Conservation (phyloP, 139 green algal species). For the Volvox africanus region DNA sequence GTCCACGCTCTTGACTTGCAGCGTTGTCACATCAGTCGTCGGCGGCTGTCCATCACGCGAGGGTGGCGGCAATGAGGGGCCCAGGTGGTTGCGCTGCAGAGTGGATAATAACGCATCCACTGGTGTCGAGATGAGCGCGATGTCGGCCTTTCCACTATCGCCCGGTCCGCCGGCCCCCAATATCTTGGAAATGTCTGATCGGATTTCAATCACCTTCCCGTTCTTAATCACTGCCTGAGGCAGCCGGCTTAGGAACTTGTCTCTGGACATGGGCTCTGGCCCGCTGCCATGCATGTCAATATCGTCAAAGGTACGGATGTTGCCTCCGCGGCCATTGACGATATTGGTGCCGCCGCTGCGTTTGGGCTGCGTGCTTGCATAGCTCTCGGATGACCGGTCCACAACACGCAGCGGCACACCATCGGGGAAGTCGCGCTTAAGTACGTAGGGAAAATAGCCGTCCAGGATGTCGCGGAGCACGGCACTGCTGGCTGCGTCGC, state of each 20-base stretch:
- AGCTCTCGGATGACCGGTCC: constrained; percentile 37
- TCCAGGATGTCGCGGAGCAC: constrained; percentile 62
- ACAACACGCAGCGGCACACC: constrained; percentile 66
- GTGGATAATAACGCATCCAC: constrained; percentile 62
- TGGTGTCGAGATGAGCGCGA: constrained; percentile 43
- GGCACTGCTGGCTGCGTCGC: constrained; percentile 20
- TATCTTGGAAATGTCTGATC: constrained; percentile 36
- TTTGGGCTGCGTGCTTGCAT: background rate
- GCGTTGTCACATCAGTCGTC: constrained; percentile 31
- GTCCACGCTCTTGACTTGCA: constrained; percentile 69
- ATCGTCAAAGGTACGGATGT: constrained; percentile 57
- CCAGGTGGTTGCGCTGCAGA: constrained; percentile 57
- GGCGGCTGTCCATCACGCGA: constrained; percentile 37
- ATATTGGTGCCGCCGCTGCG: background rate
- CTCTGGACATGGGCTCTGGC: constrained; percentile 20
- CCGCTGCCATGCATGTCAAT: constrained; percentile 22
- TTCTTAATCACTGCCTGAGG: constrained; percentile 68
- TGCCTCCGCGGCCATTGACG: constrained; percentile 23
- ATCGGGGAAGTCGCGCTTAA: constrained; percentile 66
- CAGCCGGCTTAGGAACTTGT: constrained; percentile 67
- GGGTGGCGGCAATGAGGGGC: constrained; percentile 59
- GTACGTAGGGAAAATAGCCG: constrained; percentile 65
- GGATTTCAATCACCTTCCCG: constrained; percentile 64
- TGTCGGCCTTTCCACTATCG: constrained; percentile 22
- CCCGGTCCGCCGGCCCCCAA: background rate